Base-by-base conservation (phyloP, 768 basidiomycete species). In the Pholiota microspora region DNA sequence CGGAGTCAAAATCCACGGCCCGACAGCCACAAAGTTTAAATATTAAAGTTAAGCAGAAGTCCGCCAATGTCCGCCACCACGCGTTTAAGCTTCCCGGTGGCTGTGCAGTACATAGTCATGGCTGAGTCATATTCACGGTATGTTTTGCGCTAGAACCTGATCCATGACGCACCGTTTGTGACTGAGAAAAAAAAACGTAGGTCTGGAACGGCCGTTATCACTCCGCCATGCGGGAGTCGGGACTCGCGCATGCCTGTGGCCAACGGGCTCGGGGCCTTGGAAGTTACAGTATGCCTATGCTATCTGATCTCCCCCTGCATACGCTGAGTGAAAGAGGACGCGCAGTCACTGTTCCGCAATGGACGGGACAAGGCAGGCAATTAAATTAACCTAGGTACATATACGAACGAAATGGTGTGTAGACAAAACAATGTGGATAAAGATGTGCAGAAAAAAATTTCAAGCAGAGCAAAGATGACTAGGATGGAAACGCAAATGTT, bases 41-140 rank as follows among this genome's bases (percentile, higher is more conserved):
- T n/a, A n/a, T n/a, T n/a, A n/a, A 36, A 36, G 35, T 36, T 36
- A n/a, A n/a, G n/a, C n/a, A n/a, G 35, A 16, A 6, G 35, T 36
- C 35, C 34, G 34, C 34, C 7, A 45, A 10, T 21, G 18, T 21
- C 18, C 42, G 42, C 42, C 23, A 9, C 45, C 23, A 25, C 38
- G 25, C 29, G 16, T 44, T 51, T 51, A 51, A 51, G 51, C 40
- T 42, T 51, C n/a, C 40, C 40, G 16, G 51, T 51, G 51, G 51
- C 51, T 51, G 38, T 51, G 31, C 51, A n/a, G n/a, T n/a, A 36
- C 6, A 23, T 21, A 3, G n/a, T 23, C n/a, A 10, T 21, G 12
- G 40, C 9, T 42, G 40, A 42, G n/a, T 23, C 40, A 42, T 42
- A 3, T 42, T 3, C 21, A 21, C n/a, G n/a, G n/a, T n/a, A n/a